phyloP scores from a whole-genome alignment of 2,329 filamentous ascomycete species.

The Metarhizium sp. region DNA sequence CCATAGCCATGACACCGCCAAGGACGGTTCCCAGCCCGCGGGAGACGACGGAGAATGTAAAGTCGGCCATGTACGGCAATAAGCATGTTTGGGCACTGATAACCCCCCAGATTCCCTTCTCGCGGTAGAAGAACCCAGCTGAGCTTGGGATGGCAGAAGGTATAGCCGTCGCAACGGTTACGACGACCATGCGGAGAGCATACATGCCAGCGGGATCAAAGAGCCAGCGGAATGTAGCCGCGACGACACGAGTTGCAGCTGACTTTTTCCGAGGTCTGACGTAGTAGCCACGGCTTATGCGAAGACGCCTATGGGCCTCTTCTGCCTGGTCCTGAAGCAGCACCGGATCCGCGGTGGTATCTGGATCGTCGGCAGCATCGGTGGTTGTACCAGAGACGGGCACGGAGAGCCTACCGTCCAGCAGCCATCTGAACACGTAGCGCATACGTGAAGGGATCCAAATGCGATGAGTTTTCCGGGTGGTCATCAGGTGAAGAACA shows the following conservation, averaged over 20 bases:
- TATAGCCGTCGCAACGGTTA: slow-evolving; percentile 33
- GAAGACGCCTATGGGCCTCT: too few relatives aligned
- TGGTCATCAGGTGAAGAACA: slow-evolving; percentile 24
- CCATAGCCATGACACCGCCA: slow-evolving; percentile 35
- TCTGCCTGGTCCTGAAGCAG: too few relatives aligned
- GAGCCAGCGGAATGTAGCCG: too few relatives aligned
- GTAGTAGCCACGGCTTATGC: too few relatives aligned
- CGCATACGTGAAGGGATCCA: too few relatives aligned
- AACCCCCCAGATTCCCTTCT: slow-evolving; percentile 41
- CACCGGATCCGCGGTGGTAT: neutral
- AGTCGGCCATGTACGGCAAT: slow-evolving; percentile 39
- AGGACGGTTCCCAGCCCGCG: slow-evolving; percentile 31
- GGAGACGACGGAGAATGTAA: slow-evolving; percentile 33
- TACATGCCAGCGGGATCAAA: too few relatives aligned
- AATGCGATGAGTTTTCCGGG: too few relatives aligned
- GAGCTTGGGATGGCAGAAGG: slow-evolving; percentile 29
- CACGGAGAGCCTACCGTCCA: slow-evolving; percentile 7
- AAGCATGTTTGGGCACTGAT: slow-evolving; percentile 40
- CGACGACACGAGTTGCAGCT: too few relatives aligned
- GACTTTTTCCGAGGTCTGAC: too few relatives aligned
- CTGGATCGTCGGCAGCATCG: slow-evolving; percentile 9
- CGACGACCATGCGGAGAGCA: slow-evolving; percentile 31
- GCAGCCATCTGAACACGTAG: slow-evolving; percentile 15
- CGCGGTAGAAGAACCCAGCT: slow-evolving; percentile 39
- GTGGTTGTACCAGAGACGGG: slow-evolving; percentile 11